Base-by-base conservation (phyloP, 768 basidiomycete genomes). In the Boletus rex-veris region DNA sequence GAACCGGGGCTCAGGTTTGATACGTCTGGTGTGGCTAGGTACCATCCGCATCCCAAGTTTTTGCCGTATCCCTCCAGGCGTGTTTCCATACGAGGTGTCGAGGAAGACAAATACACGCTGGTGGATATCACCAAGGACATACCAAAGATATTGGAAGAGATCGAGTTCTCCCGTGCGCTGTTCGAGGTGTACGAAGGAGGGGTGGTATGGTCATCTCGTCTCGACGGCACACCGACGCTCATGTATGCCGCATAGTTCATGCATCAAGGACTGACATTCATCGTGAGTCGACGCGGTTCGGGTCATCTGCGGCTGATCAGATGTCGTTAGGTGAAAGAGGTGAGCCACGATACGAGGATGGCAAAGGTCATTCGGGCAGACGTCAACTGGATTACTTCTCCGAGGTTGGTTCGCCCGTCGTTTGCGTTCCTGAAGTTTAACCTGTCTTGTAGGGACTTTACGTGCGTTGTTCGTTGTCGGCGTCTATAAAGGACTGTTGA, bases 101-200 rank as follows among this genome's bases (percentile, higher is more conserved):
- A 85, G 58, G 90, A 96, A 60, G 89, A 91, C 35, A 84, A 80
- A 57, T 96, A 95, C 67, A 75, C 75, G 19, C 77, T 93, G 16
- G 76, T 93, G 11, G 85, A 91, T 57, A 64, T 89, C 38, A 81
- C 76, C 14, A 76, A 72, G 41, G 61, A 71, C 2, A 64, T 36
- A 1, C 61, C 68, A 2, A 70, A 54, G 54, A 75, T 90, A 31
- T 63, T 96, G 9, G 92, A 96, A 71, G 90, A 94, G 65, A 75
- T 92, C 21, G 93, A 95, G 69, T 69, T 86, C 39, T 91, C 88
- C 19, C 75, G 92, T 30, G 90, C 91, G 0, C 71, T 92, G 50
- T 96, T 94, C 59, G 93, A 95, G 68, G 73, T 90, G 9, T 96
- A 94, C 62, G 92, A 94, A 71, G 93, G 92, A 12, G 92, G 85